Evolutionary conservation across 2,329 filamentous ascomycete species (phyloP).

Genomic region (Ramularia endophylla): DNA sequence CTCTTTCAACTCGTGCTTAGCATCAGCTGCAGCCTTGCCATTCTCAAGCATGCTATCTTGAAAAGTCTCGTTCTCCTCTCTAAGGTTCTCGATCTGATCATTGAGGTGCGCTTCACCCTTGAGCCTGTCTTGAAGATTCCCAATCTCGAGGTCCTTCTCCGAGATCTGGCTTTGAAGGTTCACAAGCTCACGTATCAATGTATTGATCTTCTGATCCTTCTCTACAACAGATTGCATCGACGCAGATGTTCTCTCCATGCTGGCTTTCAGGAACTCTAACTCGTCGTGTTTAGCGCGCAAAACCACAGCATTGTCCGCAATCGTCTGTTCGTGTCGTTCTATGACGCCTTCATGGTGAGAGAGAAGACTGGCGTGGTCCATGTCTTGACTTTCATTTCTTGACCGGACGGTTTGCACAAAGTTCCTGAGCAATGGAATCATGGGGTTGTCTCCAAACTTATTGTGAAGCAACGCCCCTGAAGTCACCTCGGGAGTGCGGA

Average conservation of each 20-base stretch:
- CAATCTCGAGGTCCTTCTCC: constrained; percentile 22
- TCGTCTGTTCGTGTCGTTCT: constrained; percentile 62
- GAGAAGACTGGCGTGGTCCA: constrained; percentile 16
- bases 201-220: constrained; percentile 58
- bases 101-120: constrained; percentile 22
- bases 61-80: constrained; percentile 21
- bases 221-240: constrained; percentile 47
- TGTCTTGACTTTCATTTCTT: constrained; percentile 10
- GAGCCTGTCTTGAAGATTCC: constrained; percentile 17
- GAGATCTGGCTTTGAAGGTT: constrained; percentile 32
- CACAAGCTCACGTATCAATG: constrained; percentile 59
- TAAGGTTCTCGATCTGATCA: constrained; percentile 22
- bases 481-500: constrained; percentile 12
- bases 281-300: constrained; percentile 82
- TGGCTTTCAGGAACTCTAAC: constrained; percentile 75
- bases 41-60: constrained; percentile 23
- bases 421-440: constrained; percentile 14
- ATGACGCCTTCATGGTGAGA: constrained; percentile 22
- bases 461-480: constrained; percentile 10
- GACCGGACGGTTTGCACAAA: constrained; percentile 15
- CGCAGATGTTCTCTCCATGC: constrained; percentile 60
- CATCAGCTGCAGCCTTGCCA: constrained; percentile 25
- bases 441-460: constrained; percentile 18
- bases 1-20: constrained; percentile 27
- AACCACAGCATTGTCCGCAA: constrained; percentile 64